A percentile compares a stretch with the other conserved stretches of the same genome.
Evolutionary conservation across 805 yeast species (phyloP).

Genomic region (Starmerella floricola): DNA sequence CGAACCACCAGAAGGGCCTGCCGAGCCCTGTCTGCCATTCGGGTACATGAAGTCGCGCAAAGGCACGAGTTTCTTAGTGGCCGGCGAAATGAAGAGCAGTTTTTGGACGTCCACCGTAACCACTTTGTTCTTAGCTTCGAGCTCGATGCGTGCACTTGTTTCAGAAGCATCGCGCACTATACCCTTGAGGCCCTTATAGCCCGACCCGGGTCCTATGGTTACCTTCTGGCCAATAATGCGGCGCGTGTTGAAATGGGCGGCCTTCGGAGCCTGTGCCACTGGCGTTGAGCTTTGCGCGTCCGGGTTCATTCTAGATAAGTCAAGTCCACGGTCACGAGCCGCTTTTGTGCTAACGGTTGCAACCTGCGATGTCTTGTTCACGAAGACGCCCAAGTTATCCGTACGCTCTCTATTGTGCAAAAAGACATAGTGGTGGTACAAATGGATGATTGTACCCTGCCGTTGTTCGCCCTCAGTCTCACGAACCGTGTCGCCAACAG

Average conservation of each 20-base stretch:
- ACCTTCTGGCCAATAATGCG: constrained; percentile 68
- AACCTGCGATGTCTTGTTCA: constrained; percentile 59
- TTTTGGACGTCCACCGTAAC: constrained; percentile 72
- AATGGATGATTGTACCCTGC: constrained; percentile 78
- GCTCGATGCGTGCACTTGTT: constrained; percentile 78
- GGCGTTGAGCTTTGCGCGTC: constrained; percentile 35
- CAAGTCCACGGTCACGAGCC: constrained; percentile 52
- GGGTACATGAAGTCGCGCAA: constrained; percentile 62
- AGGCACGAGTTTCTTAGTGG: constrained; percentile 49
- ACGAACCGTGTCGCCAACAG: constrained; percentile 85
- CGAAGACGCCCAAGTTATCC: constrained; percentile 88
- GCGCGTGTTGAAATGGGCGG: constrained; percentile 21
- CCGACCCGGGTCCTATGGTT: constrained; percentile 75
- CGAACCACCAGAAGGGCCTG: constrained; percentile 5
- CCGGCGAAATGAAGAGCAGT: constrained; percentile 57
- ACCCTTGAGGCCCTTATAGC: constrained; percentile 87
- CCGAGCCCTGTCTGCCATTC: constrained; percentile 12
- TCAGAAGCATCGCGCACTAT: constrained; percentile 90
- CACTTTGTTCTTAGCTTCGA: constrained; percentile 83
- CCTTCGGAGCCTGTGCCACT: constrained; percentile 34
- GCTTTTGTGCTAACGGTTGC: constrained; percentile 78
- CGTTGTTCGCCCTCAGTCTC: constrained; percentile 74
- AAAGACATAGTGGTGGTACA: constrained; percentile 68
- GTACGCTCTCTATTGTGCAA: constrained; percentile 63
- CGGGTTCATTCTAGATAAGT: constrained; percentile 81